Base-by-base conservation (phyloP, 2,329 filamentous ascomycete genomes). In the Colletotrichum ledebouriae region DNA sequence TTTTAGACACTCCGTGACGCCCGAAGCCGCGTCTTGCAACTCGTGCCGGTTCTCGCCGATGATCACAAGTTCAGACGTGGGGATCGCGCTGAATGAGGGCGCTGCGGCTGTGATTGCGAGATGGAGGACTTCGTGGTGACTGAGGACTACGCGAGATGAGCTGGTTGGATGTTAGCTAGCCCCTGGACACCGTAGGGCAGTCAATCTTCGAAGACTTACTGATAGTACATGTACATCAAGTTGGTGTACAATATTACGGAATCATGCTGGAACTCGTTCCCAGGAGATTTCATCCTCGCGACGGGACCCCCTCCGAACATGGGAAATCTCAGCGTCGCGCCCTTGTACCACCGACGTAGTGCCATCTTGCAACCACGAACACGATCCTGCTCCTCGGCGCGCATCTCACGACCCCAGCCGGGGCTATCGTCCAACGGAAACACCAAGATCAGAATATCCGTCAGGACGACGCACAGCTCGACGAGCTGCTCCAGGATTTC, bases 181-280 rank as follows among this genome's bases (percentile, higher is more conserved):
- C 6, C n/a, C n/a, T 5, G 22, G n/a, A 11, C 4, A 17, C 0
- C 0, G 37, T 42, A 41, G 4, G 6, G 29, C 29, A 25, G 25
- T 25, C 25, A 4, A 12, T 0, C 7, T 2, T 11, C 0, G 4
- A 2, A 15, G 1, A 75, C 82, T 71, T 76, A 86, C 82, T 85
- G 79, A 69, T 85, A 86, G 63, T 84, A 84, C 80, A 86, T 85
- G 67, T 83, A 84, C 72, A 85, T 82, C 70, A 85, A 72, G 47
- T 83, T 83, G 4, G 81, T 82, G 72, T 84, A 84, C 41, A 83
- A 63, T 10, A 82, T 79, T 11, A 82, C 77, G 1, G 82, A 82
- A 62, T 83, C 79, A 61, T 82, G 78, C 22, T 78, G 75, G 50
- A 73, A 78, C 62, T 78, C 76, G 33, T 73, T 76, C 33, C 71